phyloP scores from a whole-genome alignment of 2,329 filamentous ascomycete genomes.

The Cytospora piceicola region DNA sequence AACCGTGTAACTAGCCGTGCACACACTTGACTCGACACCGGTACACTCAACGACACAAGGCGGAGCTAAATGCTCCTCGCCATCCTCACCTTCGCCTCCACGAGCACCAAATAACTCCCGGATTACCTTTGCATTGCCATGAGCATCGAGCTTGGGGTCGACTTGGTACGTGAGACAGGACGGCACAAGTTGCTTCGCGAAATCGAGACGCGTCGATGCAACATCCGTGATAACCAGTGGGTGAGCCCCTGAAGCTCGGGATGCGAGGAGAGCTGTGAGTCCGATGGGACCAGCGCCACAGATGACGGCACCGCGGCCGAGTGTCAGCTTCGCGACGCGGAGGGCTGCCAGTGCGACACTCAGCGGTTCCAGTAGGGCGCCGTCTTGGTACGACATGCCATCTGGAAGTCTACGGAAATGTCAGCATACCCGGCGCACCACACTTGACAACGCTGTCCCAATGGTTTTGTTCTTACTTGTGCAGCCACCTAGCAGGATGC shows the following conservation, averaged over 20 bases:
- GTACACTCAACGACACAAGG: conserved; percentile 67
- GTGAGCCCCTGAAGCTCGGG: conserved; percentile 64
- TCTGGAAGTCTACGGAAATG: conserved; percentile 50
- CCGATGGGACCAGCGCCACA: conserved; percentile 69
- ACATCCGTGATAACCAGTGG: conserved; percentile 68
- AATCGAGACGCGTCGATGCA: conserved; percentile 57
- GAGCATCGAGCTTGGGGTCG: conserved; percentile 46
- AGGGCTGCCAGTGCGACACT: conserved; percentile 67
- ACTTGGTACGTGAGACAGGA: conserved; percentile 58
- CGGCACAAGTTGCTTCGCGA: conserved; percentile 62
- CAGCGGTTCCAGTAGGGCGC: conserved; percentile 66
- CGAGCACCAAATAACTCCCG: conserved; percentile 54
- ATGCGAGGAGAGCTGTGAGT: conserved; percentile 59
- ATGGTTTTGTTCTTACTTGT: conserved; percentile 42
- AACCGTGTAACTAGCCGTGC: conserved; percentile 60
- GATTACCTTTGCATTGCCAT: conserved; percentile 57
- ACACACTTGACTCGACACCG: conserved; percentile 65
- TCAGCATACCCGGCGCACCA: neutral
- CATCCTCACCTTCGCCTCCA: conserved; percentile 28
- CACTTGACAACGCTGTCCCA: neutral
- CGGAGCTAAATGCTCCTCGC: conserved; percentile 59
- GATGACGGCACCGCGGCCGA: conserved; percentile 60
- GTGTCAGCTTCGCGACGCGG: conserved; percentile 52
- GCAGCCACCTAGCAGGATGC: conserved; percentile 63
- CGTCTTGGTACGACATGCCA: conserved; percentile 59